Evolutionary conservation across 306 rosid genomes (phyloP).

Genomic region (Fragaria iinumae): DNA sequence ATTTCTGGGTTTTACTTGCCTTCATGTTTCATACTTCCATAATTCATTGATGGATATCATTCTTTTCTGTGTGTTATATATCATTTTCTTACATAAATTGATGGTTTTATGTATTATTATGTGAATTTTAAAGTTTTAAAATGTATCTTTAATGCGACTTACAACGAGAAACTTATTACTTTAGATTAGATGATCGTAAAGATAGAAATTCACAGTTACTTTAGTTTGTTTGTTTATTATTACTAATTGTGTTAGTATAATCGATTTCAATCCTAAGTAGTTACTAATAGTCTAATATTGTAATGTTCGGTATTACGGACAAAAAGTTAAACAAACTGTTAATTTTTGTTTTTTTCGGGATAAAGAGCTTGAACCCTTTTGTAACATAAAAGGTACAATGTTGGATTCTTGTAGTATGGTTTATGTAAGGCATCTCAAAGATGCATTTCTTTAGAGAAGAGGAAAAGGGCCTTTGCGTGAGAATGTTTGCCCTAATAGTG

Average conservation of each 20-base stretch:
- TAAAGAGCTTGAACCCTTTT: background rate
- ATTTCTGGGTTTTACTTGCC: background rate
- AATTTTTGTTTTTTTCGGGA: background rate
- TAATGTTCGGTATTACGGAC: no score
- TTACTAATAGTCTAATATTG: no score
- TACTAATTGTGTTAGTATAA: background rate
- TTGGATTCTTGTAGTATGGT: constrained; percentile 8
- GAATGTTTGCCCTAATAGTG: constrained; percentile 16
- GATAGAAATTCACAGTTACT: no score
- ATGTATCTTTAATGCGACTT: no score
- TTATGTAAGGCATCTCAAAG: background rate
- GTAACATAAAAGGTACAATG: background rate
- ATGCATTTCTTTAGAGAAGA: constrained; percentile 33
- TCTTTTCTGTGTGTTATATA: background rate
- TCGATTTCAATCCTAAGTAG: no score
- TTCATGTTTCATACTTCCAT: no score
- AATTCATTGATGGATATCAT: background rate
- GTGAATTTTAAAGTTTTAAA: no score
- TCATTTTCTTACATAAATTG: background rate
- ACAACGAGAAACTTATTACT: no score
- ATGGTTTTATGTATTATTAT: background rate
- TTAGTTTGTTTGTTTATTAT: no score
- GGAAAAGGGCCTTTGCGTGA: constrained; percentile 29
- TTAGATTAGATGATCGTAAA: no score
- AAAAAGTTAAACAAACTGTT: no score